Conservation (phyloP, 2,329 filamentous ascomycete genomes). For the Bipolaris bicolor region DNA sequence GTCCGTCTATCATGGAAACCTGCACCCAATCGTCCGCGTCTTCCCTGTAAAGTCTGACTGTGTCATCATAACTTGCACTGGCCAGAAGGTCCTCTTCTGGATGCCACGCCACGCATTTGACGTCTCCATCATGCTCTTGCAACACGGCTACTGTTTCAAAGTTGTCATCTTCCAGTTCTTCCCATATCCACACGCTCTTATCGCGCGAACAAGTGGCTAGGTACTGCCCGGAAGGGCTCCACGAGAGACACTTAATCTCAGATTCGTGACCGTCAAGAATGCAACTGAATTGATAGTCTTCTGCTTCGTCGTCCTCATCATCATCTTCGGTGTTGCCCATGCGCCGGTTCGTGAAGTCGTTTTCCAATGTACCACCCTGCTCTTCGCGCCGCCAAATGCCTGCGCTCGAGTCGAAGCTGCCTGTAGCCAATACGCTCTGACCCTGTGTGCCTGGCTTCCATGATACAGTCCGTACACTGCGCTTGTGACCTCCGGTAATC, state of each 20-base stretch:
- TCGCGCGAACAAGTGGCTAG: slow-evolving; percentile 91
- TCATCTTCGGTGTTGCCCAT: slow-evolving; percentile 43
- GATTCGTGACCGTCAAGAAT: slow-evolving; percentile 94
- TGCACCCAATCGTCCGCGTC: slow-evolving; percentile 95
- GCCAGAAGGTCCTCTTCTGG: slow-evolving; percentile 79
- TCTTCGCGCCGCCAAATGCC: slow-evolving; percentile 73
- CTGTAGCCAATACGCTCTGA: slow-evolving; percentile 80
- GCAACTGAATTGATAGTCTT: slow-evolving; percentile 91
- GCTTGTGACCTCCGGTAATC: slow-evolving; percentile 86
- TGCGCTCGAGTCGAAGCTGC: slow-evolving; percentile 91
- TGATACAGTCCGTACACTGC: slow-evolving; percentile 81
- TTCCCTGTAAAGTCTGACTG: slow-evolving; percentile 85
- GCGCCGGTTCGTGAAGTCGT: slow-evolving; percentile 32
- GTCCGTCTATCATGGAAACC: slow-evolving; percentile 79
- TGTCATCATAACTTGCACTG: slow-evolving; percentile 93
- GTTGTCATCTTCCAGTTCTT: slow-evolving; percentile 92
- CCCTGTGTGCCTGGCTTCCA: slow-evolving; percentile 78
- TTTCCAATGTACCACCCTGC: slow-evolving; percentile 58
- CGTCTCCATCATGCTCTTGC: slow-evolving; percentile 92
- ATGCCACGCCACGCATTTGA: slow-evolving; percentile 94
- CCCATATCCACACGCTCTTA: slow-evolving; percentile 98
- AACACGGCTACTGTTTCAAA: slow-evolving; percentile 96
- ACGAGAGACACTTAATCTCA: slow-evolving; percentile 83
- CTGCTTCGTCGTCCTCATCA: slow-evolving; percentile 65
- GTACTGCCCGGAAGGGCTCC: slow-evolving; percentile 74